phyloP scores from a whole-genome alignment of 306 rosid genomes.

The Trifolium dubium region DNA sequence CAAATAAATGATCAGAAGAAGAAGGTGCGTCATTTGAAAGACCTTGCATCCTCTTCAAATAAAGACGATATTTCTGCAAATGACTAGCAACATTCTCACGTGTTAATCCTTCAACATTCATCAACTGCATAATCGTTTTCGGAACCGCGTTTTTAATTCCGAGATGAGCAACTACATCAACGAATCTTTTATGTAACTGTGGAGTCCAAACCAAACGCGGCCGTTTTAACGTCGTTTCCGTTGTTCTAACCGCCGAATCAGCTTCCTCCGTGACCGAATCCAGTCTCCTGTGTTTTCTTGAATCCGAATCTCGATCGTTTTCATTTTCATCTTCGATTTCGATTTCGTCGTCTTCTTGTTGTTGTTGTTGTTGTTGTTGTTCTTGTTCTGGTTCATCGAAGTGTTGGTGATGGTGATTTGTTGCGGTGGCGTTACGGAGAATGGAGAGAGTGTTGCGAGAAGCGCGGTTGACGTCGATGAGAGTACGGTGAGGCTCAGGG shows the following conservation, averaged over 20 bases:
- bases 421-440: constrained; percentile 50
- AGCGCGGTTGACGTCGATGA: constrained; percentile 76
- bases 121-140: constrained; percentile 89
- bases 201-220: constrained; percentile 93
- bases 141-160: constrained; percentile 95
- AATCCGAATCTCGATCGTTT: constrained; percentile 55
- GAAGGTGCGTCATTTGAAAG: constrained; percentile 68
- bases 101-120: constrained; percentile 95
- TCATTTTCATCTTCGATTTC: constrained; percentile 49
- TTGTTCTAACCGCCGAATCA: constrained; percentile 57
- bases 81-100: constrained; percentile 97
- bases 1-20: constrained; percentile 74
- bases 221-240: constrained; percentile 54
- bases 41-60: constrained; percentile 85
- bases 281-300: constrained; percentile 61
- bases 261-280: constrained; percentile 63
- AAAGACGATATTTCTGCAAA: constrained; percentile 88
- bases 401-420: constrained; percentile 7
- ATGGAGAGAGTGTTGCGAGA: constrained; percentile 68
- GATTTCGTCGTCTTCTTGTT: constrained; percentile 30
- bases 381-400: background rate
- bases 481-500: constrained; percentile 65
- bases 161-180: constrained; percentile 86
- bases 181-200: constrained; percentile 88
- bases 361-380: constrained; percentile 9